Evolutionary conservation across 148 eudicot species (phyloP).

Genomic region (Euryodendron excelsum): DNA sequence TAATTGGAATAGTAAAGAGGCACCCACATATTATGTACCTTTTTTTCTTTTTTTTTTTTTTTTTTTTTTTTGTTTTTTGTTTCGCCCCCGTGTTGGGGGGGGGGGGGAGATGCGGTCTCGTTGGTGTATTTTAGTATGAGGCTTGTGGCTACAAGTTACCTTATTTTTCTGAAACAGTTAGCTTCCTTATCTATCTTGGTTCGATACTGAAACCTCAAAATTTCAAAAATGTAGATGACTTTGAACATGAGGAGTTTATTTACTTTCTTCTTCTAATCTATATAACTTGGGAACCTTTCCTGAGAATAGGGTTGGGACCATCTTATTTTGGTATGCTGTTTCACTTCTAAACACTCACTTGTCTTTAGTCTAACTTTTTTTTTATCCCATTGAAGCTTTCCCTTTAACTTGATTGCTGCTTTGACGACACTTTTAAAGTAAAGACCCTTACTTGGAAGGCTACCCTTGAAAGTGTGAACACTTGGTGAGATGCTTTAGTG

Average conservation of each 20-base stretch:
- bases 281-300: neutral
- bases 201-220: neutral
- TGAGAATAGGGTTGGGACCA: neutral
- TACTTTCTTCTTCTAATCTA: neutral
- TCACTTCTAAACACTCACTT: neutral
- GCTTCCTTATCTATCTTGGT: neutral
- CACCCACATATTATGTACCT: neutral
- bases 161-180: too few relatives aligned
- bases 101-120: too few relatives aligned
- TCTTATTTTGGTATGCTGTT: neutral
- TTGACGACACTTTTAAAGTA: neutral
- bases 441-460: neutral
- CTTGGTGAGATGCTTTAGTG: neutral
- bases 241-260: neutral
- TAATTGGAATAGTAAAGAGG: neutral
- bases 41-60: too few relatives aligned
- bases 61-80: too few relatives aligned
- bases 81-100: too few relatives aligned
- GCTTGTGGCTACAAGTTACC: too few relatives aligned
- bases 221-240: neutral
- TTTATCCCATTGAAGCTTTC: neutral
- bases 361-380: neutral
- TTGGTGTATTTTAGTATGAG: neutral
- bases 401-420: neutral
- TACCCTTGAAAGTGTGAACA: neutral